Evolutionary conservation across 441 rosid genomes (phyloP), one percentile per base, ranked within the genome.

Genomic region (Syzygium syzygioides): DNA sequence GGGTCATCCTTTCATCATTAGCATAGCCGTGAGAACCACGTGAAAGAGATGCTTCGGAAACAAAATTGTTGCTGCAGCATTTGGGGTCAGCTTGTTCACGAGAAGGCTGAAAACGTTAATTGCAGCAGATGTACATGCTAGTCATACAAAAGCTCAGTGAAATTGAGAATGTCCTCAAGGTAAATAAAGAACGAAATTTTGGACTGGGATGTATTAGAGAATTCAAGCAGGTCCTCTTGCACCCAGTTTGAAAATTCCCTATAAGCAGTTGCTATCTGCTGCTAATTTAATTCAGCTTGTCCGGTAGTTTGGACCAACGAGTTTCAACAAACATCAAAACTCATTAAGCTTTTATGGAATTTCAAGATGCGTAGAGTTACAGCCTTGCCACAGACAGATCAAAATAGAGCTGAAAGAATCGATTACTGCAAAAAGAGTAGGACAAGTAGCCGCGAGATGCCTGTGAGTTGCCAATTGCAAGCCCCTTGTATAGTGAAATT

Each of bases 1-100:
- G 80, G 85, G 52, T 85, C 59, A 87, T 88, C 71, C 55, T 88
- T 83, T 53, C 56, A 71, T 86, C 89, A 60, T 86, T 89, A 79
- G 87, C 88, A 37, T 87, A 57, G 19, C 68, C 86, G 23, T 76
- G 48, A 85, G 85, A 86, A 83, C 85, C 45, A 5, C 34, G 17
- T 41, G 50, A 45, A 85, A 9, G n/a, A 26, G 85, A 52, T 56
- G 53, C 84, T 53, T 85, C 80, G 64, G 50, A 80, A 87, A 86
- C 84, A 59, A 87, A 79, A 76, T 86, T 80, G 86, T 85, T 89
- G 4, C 87, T 5, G 9, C 62, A 52, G 54, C 89, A 18, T 28
- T 64, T 79, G 50, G 48, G 20, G 2, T n/a, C 62, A 9, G 85
- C 88, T 84, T 86, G 71, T 15, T 26, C 14, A 86, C 25, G 5